Percentiles rank a stretch among this genome's conserved stretches.
phyloP scores from a whole-genome alignment of 208 protist species.

The Crithidia expoeki region DNA sequence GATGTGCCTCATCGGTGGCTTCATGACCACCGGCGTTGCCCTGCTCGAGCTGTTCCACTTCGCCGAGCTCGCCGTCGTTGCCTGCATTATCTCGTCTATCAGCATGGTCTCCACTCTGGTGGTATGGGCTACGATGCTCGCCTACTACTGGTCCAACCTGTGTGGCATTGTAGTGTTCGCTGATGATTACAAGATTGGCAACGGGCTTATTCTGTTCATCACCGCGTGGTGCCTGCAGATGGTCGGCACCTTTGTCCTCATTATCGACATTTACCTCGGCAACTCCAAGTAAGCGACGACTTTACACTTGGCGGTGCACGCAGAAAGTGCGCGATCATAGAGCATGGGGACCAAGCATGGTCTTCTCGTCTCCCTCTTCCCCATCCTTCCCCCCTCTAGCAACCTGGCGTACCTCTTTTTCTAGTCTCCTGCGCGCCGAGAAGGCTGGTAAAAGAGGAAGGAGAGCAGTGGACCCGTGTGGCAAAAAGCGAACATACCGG shows the following conservation, averaged over 20 bases:
- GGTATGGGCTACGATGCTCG: constrained; percentile 57
- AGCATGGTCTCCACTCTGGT: constrained; percentile 57
- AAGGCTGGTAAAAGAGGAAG: not conserved
- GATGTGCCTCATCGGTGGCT: constrained; percentile 66
- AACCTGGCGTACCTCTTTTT: not conserved
- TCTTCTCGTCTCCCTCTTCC: constrained; percentile 1
- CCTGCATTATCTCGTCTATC: constrained; percentile 57
- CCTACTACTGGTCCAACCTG: constrained; percentile 58
- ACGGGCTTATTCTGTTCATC: constrained; percentile 60
- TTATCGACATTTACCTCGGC: constrained; percentile 40
- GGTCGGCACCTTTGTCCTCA: constrained; percentile 36
- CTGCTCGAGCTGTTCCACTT: constrained; percentile 58
- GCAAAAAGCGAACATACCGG: not conserved
- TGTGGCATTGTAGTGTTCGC: constrained; percentile 45
- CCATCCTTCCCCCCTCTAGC: not conserved
- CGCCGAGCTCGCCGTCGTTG: constrained; percentile 61
- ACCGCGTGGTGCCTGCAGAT: constrained; percentile 60
- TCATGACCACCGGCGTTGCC: constrained; percentile 41
- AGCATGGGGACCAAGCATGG: not conserved
- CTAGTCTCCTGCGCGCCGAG: not conserved
- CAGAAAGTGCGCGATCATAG: not conserved
- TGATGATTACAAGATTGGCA: constrained; percentile 47
- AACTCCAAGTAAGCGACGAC: constrained; percentile 45
- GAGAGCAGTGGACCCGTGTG: not conserved
- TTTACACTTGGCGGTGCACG: constrained; percentile 13